phyloP scores from a whole-genome alignment of 2,329 filamentous ascomycete genomes.

The Elsinoe perseae region DNA sequence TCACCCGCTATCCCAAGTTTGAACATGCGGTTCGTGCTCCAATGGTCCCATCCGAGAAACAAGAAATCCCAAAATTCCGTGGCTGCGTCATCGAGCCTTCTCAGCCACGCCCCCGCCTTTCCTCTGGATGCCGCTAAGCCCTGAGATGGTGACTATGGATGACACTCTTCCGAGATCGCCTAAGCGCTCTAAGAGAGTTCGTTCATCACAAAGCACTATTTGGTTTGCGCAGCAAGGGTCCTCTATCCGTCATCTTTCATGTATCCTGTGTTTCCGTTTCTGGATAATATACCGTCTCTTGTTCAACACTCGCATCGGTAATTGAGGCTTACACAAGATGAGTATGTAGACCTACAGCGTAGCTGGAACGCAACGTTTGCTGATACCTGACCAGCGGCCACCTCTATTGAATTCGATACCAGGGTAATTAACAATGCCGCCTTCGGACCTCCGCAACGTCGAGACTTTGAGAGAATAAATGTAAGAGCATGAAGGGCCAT shows the following conservation, averaged over 20 bases:
- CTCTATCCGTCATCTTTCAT: background rate
- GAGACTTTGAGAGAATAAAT: conserved; percentile 9
- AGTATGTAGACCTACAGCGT: background rate
- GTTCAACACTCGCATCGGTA: background rate
- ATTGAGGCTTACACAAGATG: conserved; percentile 4
- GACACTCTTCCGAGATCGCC: conserved; percentile 9
- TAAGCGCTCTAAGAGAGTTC: background rate
- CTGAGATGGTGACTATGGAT: conserved; percentile 10
- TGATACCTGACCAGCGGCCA: conserved; percentile 1
- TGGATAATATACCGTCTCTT: background rate
- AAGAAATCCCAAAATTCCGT: background rate
- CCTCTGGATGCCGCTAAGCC: background rate
- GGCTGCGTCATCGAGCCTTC: conserved; percentile 4
- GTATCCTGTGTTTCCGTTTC: background rate
- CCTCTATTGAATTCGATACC: conserved; percentile 12
- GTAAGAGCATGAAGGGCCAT: background rate
- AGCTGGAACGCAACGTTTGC: background rate
- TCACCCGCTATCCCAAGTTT: background rate
- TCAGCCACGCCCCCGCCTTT: background rate
- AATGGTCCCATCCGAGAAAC: background rate
- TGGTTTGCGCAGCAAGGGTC: conserved; percentile 12
- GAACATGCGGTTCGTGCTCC: conserved; percentile 1
- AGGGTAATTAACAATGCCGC: conserved; percentile 4
- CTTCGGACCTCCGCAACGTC: background rate
- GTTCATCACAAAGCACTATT: background rate